A percentile compares a stretch with the other conserved stretches of the same genome.
Evolutionary conservation across 345 rosid species (phyloP).

Genomic region (Excoecaria agallocha): DNA sequence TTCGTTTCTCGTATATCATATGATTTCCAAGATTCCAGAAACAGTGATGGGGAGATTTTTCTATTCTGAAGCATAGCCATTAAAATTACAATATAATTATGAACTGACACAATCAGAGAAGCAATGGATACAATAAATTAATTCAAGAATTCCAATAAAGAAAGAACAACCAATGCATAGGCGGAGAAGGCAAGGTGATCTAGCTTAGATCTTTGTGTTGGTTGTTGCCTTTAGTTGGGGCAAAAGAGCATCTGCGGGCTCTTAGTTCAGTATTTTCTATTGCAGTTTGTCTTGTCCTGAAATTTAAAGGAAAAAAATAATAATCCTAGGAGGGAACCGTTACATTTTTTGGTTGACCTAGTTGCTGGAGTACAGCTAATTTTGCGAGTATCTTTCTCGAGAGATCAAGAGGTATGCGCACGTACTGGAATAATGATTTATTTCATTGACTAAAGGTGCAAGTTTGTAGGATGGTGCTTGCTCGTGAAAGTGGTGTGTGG

Average conservation of each 20-base stretch:
- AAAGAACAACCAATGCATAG: neutral
- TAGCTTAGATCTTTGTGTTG: constrained; percentile 17
- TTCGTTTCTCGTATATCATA: too few species aligned
- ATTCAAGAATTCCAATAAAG: too few species aligned
- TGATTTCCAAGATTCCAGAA: too few species aligned
- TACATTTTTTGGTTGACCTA: neutral
- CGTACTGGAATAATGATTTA: neutral
- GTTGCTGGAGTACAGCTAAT: neutral
- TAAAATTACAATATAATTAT: too few species aligned
- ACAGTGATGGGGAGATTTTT: too few species aligned
- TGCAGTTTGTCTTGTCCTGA: neutral
- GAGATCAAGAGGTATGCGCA: neutral
- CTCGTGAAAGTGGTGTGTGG: neutral
- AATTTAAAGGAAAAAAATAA: too few species aligned
- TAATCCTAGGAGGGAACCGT: neutral
- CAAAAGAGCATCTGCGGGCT: neutral
- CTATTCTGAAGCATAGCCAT: too few species aligned
- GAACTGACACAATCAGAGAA: too few species aligned
- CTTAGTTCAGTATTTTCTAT: neutral
- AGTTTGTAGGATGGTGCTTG: neutral
- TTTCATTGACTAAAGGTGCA: neutral
- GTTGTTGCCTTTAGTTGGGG: neutral
- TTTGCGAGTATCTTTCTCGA: neutral
- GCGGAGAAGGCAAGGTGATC: constrained; percentile 14
- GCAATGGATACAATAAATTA: too few species aligned